Base-by-base conservation (phyloP, 2,329 filamentous ascomycete genomes). In the Incumbomyces delicatus region DNA sequence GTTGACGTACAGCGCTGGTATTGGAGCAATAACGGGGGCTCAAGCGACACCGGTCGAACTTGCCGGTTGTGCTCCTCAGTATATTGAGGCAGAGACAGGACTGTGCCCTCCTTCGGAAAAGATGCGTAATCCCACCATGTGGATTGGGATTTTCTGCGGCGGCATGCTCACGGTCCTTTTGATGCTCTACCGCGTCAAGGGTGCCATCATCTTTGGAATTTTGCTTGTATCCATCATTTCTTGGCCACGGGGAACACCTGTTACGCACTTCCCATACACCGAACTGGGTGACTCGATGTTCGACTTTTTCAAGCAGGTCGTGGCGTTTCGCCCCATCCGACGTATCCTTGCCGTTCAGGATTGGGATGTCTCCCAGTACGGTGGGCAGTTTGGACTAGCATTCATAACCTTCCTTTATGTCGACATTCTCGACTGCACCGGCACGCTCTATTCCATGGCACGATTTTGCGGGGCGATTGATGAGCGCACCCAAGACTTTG, bases 401-500 rank as follows among this genome's bases (percentile, higher is more conserved):
- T 79, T 94, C 53, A 81, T 94, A 63, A 94, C 87, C 2, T 94
- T 94, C 68, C 73, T 94, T 17, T 94, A 94, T 59, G 87, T 94
- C 54, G 87, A 94, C 59, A 90, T 94, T 51, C 77, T 94, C 37
- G 87, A 94, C 64, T 82, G 80, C 54, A 94, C 87, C 0, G 87
- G 86, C 57, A 94, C 87, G 1, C 70, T 94, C 49, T 94, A 94
- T 68, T 85, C 85, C 16, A 94, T 94, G 87, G 87, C 87, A 14
- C 81, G 83, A 27, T 92, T 90, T 64, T 83, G 82, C 54, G 80
- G 85, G 37, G 78, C 85, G 47, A 82, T 94, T 60, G 85, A 94
- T 56, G 83, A 86, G 56, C 75, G 79, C 42, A 92, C 87, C 0
- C 83, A 88, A 60, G 87, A 94, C 61, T 94, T 94, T 52, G 87